A percentile compares a stretch with the other conserved stretches of the same genome.
These are phyloP conservation scores for Reutealis trisperma DNA, from an alignment of 345 rosid genomes.

Conservation along the genomic window DNA sequence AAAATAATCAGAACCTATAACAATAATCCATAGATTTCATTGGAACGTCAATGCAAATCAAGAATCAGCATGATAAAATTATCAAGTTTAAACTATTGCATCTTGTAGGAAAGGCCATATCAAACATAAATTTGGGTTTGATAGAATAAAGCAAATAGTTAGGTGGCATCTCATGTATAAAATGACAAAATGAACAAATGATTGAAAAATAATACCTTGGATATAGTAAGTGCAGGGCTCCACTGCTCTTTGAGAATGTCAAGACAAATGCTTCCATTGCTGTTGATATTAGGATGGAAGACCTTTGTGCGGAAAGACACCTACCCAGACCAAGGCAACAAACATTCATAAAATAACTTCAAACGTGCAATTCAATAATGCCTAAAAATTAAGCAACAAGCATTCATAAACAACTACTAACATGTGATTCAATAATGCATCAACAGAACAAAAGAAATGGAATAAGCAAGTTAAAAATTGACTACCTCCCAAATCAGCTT, in stretches of 20 bases:
- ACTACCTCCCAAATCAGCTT: neutral
- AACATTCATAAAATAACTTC: neutral
- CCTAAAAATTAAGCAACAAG: neutral
- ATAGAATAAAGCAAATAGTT: neutral
- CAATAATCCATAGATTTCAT: neutral
- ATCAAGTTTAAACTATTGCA: neutral
- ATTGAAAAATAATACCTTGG: conserved; percentile 6
- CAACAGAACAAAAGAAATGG: neutral
- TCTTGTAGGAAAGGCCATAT: neutral
- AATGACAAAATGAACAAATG: neutral
- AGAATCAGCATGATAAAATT: neutral
- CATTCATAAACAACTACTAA: neutral
- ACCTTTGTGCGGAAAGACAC: conserved; percentile 30
- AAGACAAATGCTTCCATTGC: conserved; percentile 32
- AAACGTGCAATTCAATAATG: neutral
- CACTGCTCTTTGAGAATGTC: conserved; percentile 26
- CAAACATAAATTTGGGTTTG: neutral
- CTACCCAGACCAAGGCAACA: conserved; percentile 6
- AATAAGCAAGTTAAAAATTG: neutral
- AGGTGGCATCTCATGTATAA: neutral
- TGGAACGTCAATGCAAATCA: neutral
- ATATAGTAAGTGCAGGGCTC: conserved; percentile 27
- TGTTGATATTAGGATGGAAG: conserved; percentile 28
- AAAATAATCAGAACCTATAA: conserved; percentile 10
- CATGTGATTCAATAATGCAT: neutral